Conservation (phyloP, 2,329 filamentous ascomycete species). For the Reticulascus tulasneorum region DNA sequence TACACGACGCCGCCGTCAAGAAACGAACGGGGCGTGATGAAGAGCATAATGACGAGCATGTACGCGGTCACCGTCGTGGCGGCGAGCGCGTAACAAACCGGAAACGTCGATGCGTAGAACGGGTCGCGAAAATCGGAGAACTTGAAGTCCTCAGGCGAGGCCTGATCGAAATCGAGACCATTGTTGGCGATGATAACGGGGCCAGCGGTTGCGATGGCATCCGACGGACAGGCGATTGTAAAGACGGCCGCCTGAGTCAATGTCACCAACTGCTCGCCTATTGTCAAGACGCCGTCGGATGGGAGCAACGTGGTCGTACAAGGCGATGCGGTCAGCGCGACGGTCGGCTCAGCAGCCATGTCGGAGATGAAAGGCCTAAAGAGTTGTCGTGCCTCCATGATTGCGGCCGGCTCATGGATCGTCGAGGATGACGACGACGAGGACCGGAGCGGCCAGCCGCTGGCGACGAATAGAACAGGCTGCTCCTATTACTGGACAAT, state of each 20-base stretch:
- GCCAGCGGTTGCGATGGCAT: conserved; percentile 30
- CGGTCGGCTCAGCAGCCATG: too few species aligned
- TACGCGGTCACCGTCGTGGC: conserved; percentile 89
- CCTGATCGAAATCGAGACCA: conserved; percentile 34
- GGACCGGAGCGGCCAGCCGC: conserved; percentile 22
- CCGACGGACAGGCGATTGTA: conserved; percentile 45
- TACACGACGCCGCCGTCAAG: conserved; percentile 82
- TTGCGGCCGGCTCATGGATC: conserved; percentile 20
- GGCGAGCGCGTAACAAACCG: conserved; percentile 88
- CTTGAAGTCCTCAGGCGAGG: conserved; percentile 22
- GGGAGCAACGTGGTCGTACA: conserved; percentile 41
- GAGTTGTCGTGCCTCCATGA: conserved; percentile 23
- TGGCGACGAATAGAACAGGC: conserved; percentile 14
- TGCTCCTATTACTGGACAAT: conserved; percentile 18
- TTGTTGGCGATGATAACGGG: conserved; percentile 38
- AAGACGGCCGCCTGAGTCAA: conserved; percentile 58
- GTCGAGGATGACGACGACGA: conserved; percentile 15
- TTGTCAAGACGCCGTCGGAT: conserved; percentile 41
- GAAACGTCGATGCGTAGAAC: conserved; percentile 91
- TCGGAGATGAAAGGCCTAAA: too few species aligned
- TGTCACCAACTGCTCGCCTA: conserved; percentile 51
- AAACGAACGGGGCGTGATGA: conserved; percentile 92
- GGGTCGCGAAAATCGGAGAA: conserved; percentile 72
- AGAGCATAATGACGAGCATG: conserved; percentile 87
- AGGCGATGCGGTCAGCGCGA: conserved; percentile 24